These are phyloP conservation scores for Trametes cinnabarina DNA, from an alignment of 768 basidiomycete species.

Conservation along the genomic window DNA sequence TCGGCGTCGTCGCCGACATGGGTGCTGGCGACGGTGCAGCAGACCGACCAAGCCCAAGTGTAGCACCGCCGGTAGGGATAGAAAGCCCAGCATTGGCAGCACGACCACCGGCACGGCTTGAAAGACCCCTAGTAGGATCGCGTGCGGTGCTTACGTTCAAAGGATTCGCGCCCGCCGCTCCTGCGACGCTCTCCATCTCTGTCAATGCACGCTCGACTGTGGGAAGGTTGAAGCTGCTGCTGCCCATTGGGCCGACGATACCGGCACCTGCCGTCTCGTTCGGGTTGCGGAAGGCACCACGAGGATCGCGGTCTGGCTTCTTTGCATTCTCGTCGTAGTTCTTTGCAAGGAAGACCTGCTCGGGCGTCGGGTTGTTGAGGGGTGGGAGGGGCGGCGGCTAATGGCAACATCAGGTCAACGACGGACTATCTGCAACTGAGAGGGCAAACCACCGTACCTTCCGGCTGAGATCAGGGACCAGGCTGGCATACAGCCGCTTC, in stretches of 20 bases:
- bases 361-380: slow-evolving; percentile 79
- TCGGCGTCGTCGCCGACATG: slow-evolving; percentile 34
- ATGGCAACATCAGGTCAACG: no score
- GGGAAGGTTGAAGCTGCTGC: slow-evolving; percentile 81
- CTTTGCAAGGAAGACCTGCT: slow-evolving; percentile 87
- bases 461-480: slow-evolving; percentile 74
- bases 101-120: slow-evolving; percentile 18
- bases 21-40: slow-evolving; percentile 31
- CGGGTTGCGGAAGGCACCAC: slow-evolving; percentile 81
- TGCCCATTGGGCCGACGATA: slow-evolving; percentile 91
- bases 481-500: slow-evolving; percentile 59
- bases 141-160: slow-evolving; percentile 30
- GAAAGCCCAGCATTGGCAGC: slow-evolving; percentile 21
- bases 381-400: slow-evolving; percentile 68
- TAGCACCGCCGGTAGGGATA: slow-evolving; percentile 17
- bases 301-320: slow-evolving; percentile 87
- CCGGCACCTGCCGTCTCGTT: slow-evolving; percentile 64
- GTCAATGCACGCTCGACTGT: slow-evolving; percentile 83
- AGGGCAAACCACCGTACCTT: slow-evolving; percentile 49
- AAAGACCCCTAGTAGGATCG: slow-evolving; percentile 33
- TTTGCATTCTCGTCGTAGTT: slow-evolving; percentile 92
- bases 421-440: slow-evolving; percentile 8
- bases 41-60: slow-evolving; percentile 16
- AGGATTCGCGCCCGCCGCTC: slow-evolving; percentile 31
- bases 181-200: slow-evolving; percentile 76